phyloP scores from a whole-genome alignment of 192 early-diverging fungal species.

The Funneliformis mosseae region DNA sequence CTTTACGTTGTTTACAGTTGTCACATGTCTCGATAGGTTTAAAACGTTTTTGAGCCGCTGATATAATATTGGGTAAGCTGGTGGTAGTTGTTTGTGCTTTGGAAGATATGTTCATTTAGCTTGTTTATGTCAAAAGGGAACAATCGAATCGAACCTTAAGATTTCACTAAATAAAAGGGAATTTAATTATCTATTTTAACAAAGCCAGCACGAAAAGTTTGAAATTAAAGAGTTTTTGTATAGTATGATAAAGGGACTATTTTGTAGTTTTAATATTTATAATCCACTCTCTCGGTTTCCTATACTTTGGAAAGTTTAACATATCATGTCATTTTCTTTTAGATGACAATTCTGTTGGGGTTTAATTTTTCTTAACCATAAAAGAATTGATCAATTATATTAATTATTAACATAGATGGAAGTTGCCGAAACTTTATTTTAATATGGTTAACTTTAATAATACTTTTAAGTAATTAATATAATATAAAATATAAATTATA shows the following conservation, averaged over 20 bases:
- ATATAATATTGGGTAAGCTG: neutral
- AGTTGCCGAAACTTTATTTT: no score
- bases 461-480: no score
- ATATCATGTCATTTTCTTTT: no score
- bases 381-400: no score
- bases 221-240: neutral
- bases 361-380: no score
- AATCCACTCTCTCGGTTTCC: neutral
- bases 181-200: neutral
- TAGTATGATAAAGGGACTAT: neutral
- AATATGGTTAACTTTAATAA: no score
- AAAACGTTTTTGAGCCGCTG: neutral
- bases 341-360: no score
- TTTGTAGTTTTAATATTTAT: neutral
- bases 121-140: neutral
- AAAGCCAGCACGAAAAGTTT: neutral
- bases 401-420: no score
- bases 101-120: neutral
- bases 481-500: no score
- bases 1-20: constrained; percentile 32
- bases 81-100: neutral
- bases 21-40: constrained; percentile 34
- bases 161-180: neutral
- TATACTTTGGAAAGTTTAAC: neutral
- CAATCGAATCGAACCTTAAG: neutral